A percentile compares a stretch with the other conserved stretches of the same genome.
Evolutionary conservation across 2,329 filamentous ascomycete genomes (phyloP).

Genomic region (Talaromyces atroroseus): DNA sequence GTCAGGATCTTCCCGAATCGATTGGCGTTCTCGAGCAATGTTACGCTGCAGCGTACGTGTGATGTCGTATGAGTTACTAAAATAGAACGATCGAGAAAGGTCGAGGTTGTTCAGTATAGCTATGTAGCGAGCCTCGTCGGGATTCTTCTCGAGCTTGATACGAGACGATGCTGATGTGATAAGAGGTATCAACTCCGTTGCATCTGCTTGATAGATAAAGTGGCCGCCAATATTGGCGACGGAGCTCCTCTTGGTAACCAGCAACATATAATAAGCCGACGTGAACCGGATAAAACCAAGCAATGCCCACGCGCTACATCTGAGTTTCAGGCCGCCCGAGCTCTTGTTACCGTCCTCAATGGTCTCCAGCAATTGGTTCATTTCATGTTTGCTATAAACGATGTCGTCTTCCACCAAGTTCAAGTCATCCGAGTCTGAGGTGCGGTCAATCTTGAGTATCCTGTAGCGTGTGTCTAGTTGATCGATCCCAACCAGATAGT

Average conservation of each 20-base stretch:
- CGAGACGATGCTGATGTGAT: conserved; percentile 63
- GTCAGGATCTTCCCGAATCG: conserved; percentile 59
- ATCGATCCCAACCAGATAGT: conserved; percentile 91
- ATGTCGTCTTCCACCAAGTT: conserved; percentile 91
- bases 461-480: conserved; percentile 82
- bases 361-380: conserved; percentile 85
- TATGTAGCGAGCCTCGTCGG: conserved; percentile 85
- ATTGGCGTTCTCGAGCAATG: conserved; percentile 71
- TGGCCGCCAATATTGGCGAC: conserved; percentile 95
- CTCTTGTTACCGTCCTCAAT: conserved; percentile 93
- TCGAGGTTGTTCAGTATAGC: conserved; percentile 87
- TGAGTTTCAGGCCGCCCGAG: conserved; percentile 82
- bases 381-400: conserved; percentile 85
- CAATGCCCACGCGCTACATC: conserved; percentile 87
- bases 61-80: conserved; percentile 96
- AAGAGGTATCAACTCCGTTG: conserved; percentile 82
- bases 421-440: conserved; percentile 70
- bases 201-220: conserved; percentile 92
- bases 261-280: conserved; percentile 91
- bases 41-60: conserved; percentile 90
- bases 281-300: conserved; percentile 96
- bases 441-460: conserved; percentile 91
- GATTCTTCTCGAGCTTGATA: conserved; percentile 73
- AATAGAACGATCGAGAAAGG: conserved; percentile 88
- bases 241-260: conserved; percentile 93